These are phyloP conservation scores for Tilletiaria anomala DNA, from an alignment of 1,284 basidiomycete species.

Conservation along the genomic window DNA sequence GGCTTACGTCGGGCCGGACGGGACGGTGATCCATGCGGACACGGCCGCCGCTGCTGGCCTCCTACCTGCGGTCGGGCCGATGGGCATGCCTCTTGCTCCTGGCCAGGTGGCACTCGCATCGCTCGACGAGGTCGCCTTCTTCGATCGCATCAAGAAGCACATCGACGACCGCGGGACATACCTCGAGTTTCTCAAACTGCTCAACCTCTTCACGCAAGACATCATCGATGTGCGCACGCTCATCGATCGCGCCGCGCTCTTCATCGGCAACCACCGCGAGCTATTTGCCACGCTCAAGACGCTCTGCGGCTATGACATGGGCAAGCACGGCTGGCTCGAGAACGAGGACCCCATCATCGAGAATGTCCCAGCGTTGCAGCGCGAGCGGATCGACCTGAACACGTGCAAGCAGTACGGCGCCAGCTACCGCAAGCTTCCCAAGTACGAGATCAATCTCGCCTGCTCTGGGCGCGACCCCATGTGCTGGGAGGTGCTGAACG, in stretches of 20 bases:
- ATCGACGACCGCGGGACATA: conserved; percentile 75
- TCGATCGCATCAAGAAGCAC: conserved; percentile 75
- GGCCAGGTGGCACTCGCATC: too few species aligned
- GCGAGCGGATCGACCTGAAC: conserved; percentile 36
- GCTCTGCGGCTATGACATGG: conserved; percentile 59
- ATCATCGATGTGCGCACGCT: conserved; percentile 71
- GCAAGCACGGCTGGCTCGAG: conserved; percentile 49
- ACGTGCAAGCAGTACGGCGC: conserved; percentile 52
- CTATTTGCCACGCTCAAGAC: conserved; percentile 75
- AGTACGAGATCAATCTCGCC: conserved; percentile 68
- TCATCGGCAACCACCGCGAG: conserved; percentile 62
- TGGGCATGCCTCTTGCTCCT: conserved; percentile 30
- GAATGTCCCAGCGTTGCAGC: conserved; percentile 39
- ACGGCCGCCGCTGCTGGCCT: conserved; percentile 16
- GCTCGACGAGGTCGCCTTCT: conserved; percentile 80
- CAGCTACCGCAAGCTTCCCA: conserved; percentile 79
- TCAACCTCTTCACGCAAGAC: conserved; percentile 89
- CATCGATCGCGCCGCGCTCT: conserved; percentile 69
- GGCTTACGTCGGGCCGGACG: neutral
- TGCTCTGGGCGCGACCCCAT: conserved; percentile 91
- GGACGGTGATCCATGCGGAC: neutral
- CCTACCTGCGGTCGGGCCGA: conserved; percentile 13
- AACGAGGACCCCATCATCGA: conserved; percentile 42
- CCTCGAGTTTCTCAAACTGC: conserved; percentile 87
- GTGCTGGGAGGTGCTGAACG: conserved; percentile 80